These are phyloP conservation scores for Populus tremula DNA, from an alignment of 345 rosid genomes.

Conservation along the genomic window DNA sequence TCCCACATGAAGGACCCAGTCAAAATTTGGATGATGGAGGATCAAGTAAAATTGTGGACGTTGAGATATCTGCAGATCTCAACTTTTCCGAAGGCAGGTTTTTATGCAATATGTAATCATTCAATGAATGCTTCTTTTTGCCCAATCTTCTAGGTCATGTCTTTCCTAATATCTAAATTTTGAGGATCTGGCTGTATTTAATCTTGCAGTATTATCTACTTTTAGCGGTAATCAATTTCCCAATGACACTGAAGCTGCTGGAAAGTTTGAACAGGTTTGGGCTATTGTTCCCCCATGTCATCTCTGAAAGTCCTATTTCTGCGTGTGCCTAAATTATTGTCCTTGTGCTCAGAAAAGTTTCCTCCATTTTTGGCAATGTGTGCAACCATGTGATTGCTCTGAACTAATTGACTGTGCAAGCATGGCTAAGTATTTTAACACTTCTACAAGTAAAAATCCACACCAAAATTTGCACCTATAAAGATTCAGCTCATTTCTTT, in stretches of 20 bases:
- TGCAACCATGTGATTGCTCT: neutral
- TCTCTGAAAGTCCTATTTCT: neutral
- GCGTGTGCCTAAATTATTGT: neutral
- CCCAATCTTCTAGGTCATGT: neutral
- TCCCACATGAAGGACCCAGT: conserved; percentile 24
- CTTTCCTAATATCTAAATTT: neutral
- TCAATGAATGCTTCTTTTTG: neutral
- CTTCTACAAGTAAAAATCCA: no score
- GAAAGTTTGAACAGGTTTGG: conserved; percentile 32
- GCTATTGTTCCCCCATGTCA: neutral
- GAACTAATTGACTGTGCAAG: neutral
- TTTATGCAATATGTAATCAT: neutral
- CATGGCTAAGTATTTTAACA: neutral
- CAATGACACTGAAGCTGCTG: conserved; percentile 16
- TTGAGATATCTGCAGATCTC: conserved; percentile 3
- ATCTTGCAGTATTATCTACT: conserved; percentile 29
- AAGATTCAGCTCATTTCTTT: no score
- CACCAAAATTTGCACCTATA: no score
- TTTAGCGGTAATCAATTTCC: conserved; percentile 13
- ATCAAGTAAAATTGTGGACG: conserved; percentile 1
- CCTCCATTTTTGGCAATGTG: no score
- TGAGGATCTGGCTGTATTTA: neutral
- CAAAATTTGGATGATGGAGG: conserved; percentile 9
- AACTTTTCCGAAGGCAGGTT: conserved; percentile 29
- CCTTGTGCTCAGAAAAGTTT: neutral